phyloP scores from a whole-genome alignment of 225 moss, liverwort and hornwort genomes.

The Sphagnum contortum region DNA sequence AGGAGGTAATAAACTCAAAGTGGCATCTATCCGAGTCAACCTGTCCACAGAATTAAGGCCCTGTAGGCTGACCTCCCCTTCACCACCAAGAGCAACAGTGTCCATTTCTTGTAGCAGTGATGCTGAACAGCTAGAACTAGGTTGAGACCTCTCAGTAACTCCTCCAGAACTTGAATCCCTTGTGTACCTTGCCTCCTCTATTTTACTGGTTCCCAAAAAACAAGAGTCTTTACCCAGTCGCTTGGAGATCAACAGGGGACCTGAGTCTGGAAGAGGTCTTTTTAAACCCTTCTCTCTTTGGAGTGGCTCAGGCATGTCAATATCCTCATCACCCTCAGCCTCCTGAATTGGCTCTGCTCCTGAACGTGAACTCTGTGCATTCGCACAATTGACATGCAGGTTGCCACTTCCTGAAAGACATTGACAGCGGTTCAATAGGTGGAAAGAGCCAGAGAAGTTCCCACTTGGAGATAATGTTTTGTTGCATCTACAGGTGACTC shows the following conservation, averaged over 20 bases:
- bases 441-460: too few relatives aligned
- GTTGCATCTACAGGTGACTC: too few relatives aligned
- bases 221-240: constrained; percentile 71
- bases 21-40: constrained; percentile 21
- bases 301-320: constrained; percentile 9
- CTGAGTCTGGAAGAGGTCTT: constrained; percentile 37
- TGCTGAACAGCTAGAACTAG: constrained; percentile 56
- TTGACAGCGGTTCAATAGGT: constrained; percentile 10
- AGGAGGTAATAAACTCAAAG: constrained; percentile 40
- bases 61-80: constrained; percentile 28
- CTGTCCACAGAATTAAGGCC: constrained; percentile 24
- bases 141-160: constrained; percentile 21
- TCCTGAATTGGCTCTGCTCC: constrained; percentile 15
- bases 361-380: constrained; percentile 31
- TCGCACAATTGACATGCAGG: constrained; percentile 11
- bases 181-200: constrained; percentile 15
- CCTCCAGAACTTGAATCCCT: constrained; percentile 60
- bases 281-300: constrained; percentile 27
- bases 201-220: constrained; percentile 16
- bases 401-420: constrained; percentile 15
- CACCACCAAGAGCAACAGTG: constrained; percentile 60
- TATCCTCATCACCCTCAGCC: constrained; percentile 14
- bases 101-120: constrained; percentile 59
- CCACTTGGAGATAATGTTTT: too few relatives aligned
- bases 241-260: constrained; percentile 52